These are phyloP conservation scores for Ceriops decandra DNA, from an alignment of 345 rosid genomes.

Conservation along the genomic window DNA sequence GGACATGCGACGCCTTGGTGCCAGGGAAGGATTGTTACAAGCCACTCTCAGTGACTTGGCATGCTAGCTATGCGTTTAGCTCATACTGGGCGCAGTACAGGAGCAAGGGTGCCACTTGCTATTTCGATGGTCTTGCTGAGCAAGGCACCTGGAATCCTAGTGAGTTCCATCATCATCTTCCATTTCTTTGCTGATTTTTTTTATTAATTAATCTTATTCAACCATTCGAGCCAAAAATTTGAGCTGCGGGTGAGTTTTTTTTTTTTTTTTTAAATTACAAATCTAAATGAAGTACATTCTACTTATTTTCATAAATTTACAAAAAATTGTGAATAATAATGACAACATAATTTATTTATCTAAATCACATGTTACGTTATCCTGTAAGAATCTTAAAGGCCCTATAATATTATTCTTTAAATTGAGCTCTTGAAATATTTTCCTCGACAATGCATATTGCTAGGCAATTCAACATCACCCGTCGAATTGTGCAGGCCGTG, in stretches of 20 bases:
- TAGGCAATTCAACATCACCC: neutral
- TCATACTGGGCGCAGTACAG: conserved; percentile 63
- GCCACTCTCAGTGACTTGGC: conserved; percentile 48
- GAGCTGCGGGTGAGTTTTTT: too few relatives aligned
- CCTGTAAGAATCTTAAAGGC: too few relatives aligned
- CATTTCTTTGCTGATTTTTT: neutral
- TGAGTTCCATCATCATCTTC: conserved; percentile 25
- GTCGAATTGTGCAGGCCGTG: conserved; percentile 29
- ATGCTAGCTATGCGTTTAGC: conserved; percentile 76
- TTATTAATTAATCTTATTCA: neutral
- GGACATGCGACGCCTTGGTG: conserved; percentile 48
- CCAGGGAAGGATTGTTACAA: conserved; percentile 58
- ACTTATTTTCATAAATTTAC: too few relatives aligned
- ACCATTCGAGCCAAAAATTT: too few relatives aligned
- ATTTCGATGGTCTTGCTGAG: conserved; percentile 64
- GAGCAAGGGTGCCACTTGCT: conserved; percentile 55
- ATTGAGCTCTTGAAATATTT: neutral
- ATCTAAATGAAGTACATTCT: too few relatives aligned
- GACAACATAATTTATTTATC: too few relatives aligned
- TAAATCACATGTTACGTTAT: too few relatives aligned
- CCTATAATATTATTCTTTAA: too few relatives aligned
- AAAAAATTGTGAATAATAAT: too few relatives aligned
- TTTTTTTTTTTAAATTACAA: too few relatives aligned
- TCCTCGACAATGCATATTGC: neutral
- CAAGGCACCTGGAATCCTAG: conserved; percentile 67